These are phyloP conservation scores for Aaosphaeria arxii DNA, from an alignment of 2,329 filamentous ascomycete species.

Conservation along the genomic window DNA sequence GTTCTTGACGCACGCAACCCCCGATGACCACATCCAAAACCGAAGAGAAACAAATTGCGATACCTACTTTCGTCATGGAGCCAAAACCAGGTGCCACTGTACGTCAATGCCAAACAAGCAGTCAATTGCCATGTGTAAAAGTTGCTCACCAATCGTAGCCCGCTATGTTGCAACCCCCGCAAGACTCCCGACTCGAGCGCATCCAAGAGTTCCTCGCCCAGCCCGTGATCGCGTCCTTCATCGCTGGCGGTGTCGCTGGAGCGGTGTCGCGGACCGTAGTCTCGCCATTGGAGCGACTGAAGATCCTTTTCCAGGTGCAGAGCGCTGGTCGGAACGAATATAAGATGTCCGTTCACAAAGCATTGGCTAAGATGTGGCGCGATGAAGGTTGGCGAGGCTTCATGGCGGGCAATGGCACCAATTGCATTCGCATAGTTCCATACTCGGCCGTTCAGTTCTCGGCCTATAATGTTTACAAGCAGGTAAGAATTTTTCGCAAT, in stretches of 20 bases:
- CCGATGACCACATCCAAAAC: constrained; percentile 18
- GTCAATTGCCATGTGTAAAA: constrained; percentile 8
- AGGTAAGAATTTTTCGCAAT: constrained; percentile 54
- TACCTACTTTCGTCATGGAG: constrained; percentile 13
- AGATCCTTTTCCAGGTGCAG: constrained; percentile 97
- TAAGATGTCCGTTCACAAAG: constrained; percentile 85
- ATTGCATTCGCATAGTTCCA: constrained; percentile 96
- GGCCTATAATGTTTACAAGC: constrained; percentile 96
- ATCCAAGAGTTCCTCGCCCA: constrained; percentile 59
- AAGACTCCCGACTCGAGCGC: constrained; percentile 22
- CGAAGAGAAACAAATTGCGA: constrained; percentile 13
- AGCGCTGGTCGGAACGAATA: constrained; percentile 88
- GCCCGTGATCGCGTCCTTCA: constrained; percentile 85
- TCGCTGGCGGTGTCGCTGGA: constrained; percentile 89
- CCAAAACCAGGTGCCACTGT: constrained; percentile 9
- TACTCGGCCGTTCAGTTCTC: constrained; percentile 98
- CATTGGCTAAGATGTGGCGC: constrained; percentile 89
- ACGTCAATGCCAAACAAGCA: constrained; percentile 1
- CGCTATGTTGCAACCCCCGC: constrained; percentile 6
- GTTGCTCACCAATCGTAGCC: constrained; percentile 2
- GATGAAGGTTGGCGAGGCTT: constrained; percentile 97
- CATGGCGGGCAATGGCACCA: constrained; percentile 97
- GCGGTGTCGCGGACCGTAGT: constrained; percentile 98
- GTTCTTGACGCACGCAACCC: constrained; percentile 6
- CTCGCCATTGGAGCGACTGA: constrained; percentile 89